Conservation (phyloP, 2,329 filamentous ascomycete species). For the Juglanconis oblonga region DNA sequence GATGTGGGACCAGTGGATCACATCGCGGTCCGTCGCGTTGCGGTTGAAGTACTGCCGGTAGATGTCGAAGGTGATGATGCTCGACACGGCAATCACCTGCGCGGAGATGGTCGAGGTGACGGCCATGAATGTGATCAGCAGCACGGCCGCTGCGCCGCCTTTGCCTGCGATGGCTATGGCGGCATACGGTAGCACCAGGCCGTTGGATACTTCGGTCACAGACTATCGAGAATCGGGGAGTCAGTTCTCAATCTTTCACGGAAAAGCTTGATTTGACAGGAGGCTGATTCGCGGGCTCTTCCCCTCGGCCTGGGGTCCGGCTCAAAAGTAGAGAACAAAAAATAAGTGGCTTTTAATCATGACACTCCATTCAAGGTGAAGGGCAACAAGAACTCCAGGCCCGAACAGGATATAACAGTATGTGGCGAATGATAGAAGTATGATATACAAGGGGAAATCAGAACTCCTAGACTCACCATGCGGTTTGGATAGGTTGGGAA, state of each 20-base stretch:
- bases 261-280: no score
- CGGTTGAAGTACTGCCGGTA: constrained; percentile 49
- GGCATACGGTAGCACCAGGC: constrained; percentile 67
- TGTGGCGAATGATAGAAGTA: no score
- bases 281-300: no score
- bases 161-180: constrained; percentile 68
- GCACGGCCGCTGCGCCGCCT: constrained; percentile 65
- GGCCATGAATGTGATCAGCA: constrained; percentile 73
- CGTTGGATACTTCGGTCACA: constrained; percentile 60
- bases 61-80: constrained; percentile 52
- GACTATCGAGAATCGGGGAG: constrained; percentile 41
- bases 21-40: constrained; percentile 41
- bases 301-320: no score
- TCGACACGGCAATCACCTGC: constrained; percentile 51
- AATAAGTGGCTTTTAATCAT: no score
- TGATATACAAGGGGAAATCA: no score
- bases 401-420: no score
- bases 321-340: no score
- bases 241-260: neutral
- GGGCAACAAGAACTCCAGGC: no score
- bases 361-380: no score
- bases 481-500: constrained; percentile 53
- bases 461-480: neutral
- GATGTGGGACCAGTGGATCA: constrained; percentile 50
- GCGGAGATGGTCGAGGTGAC: constrained; percentile 59